Evolutionary conservation across 176 grass and related monocot genomes (phyloP).

Genomic region (Carex kokanica): DNA sequence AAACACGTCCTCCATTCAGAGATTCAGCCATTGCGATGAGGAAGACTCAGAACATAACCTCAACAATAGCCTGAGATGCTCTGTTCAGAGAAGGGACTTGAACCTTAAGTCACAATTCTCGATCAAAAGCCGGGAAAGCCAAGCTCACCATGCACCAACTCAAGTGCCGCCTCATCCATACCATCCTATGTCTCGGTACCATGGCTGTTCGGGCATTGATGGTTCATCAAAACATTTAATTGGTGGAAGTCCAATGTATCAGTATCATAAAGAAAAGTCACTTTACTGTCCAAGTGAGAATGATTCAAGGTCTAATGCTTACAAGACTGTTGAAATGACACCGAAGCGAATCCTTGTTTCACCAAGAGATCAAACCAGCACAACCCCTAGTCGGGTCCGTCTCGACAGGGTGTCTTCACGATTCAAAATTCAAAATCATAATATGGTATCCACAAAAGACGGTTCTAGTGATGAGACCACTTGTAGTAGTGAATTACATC

Average conservation of each 20-base stretch:
- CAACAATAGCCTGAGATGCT: not conserved
- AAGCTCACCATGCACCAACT: not conserved
- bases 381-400: not conserved
- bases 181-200: not conserved
- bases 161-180: not conserved
- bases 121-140: not conserved
- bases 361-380: not conserved
- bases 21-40: not conserved
- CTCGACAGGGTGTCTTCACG: not conserved
- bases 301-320: not conserved
- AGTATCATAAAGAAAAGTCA: conserved; percentile 1
- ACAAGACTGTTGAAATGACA: not conserved
- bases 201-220: not conserved
- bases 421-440: not conserved
- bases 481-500: not conserved
- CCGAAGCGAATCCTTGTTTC: not conserved
- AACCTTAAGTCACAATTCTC: conserved; percentile 18
- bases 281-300: not conserved
- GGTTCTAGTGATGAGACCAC: not conserved
- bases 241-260: not conserved
- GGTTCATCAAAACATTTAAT: not conserved
- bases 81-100: not conserved
- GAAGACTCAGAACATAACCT: not conserved
- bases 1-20: conserved; percentile 19
- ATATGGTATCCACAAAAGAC: not conserved